phyloP scores from a whole-genome alignment of 176 grass and related monocot species.

The sorghum (Sorghum bicolor) region Sorghum_bicolor_NCBIv3 NC_012871.2:66657001-66657500 shows the following conservation, averaged over 20 bases:
- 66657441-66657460: constrained; percentile 48
- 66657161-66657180: neutral
- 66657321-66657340: constrained; percentile 46
- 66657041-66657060: constrained; percentile 15
- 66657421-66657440: constrained; percentile 66
- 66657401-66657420: constrained; percentile 67
- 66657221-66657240: neutral
- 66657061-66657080: neutral
- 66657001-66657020: constrained; percentile 83
- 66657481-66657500: constrained; percentile 57
- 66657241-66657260: neutral
- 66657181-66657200: neutral
- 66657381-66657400: constrained; percentile 55
- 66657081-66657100: neutral
- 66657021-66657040: constrained; percentile 70
- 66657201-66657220: too few species aligned
- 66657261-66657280: constrained; percentile 37
- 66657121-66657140: neutral
- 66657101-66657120: neutral
- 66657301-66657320: constrained; percentile 53
- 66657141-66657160: neutral
- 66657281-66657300: constrained; percentile 56
- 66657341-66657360: constrained; percentile 66
- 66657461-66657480: constrained; percentile 75
- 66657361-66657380: constrained; percentile 65